These are phyloP conservation scores for Xylaria curta DNA, from an alignment of 495 filamentous ascomycete genomes.

Conservation along the genomic window DNA sequence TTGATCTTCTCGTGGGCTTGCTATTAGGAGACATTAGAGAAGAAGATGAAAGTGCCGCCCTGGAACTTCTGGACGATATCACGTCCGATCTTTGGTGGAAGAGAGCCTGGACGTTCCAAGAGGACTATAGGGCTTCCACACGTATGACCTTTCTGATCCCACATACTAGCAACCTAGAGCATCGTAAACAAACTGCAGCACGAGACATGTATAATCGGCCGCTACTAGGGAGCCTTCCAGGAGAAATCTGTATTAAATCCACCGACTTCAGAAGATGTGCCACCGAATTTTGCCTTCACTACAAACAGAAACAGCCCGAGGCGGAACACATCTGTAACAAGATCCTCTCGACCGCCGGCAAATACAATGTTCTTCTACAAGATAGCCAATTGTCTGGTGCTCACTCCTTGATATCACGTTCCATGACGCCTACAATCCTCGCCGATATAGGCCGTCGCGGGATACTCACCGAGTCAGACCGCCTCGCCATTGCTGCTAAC, in stretches of 20 bases:
- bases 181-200: slow-evolving; percentile 28
- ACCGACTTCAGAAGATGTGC: slow-evolving; percentile 33
- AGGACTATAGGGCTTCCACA: slow-evolving; percentile 40
- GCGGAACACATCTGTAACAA: slow-evolving; percentile 31
- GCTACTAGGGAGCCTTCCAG: slow-evolving; percentile 36
- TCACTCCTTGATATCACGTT: slow-evolving; percentile 31
- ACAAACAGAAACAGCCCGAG: slow-evolving; percentile 29
- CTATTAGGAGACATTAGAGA: slow-evolving; percentile 30
- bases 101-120: slow-evolving; percentile 44
- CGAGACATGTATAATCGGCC: slow-evolving; percentile 20
- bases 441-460: slow-evolving; percentile 34
- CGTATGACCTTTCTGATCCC: slow-evolving; percentile 41
- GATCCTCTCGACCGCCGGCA: slow-evolving; percentile 35
- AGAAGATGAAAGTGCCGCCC: slow-evolving; percentile 32
- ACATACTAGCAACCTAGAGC: slow-evolving; percentile 34
- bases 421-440: slow-evolving; percentile 40
- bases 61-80: slow-evolving; percentile 36
- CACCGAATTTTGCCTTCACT: slow-evolving; percentile 40
- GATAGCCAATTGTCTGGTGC: slow-evolving; percentile 23
- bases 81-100: slow-evolving; percentile 42
- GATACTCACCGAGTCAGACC: slow-evolving; percentile 37
- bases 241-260: slow-evolving; percentile 43
- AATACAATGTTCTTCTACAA: slow-evolving; percentile 40
- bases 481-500: slow-evolving; percentile 40
- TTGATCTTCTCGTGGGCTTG: slow-evolving; percentile 35